Evolutionary conservation across 345 rosid genomes (phyloP).

Genomic region (Cardamine chenopodiifolia): DNA sequence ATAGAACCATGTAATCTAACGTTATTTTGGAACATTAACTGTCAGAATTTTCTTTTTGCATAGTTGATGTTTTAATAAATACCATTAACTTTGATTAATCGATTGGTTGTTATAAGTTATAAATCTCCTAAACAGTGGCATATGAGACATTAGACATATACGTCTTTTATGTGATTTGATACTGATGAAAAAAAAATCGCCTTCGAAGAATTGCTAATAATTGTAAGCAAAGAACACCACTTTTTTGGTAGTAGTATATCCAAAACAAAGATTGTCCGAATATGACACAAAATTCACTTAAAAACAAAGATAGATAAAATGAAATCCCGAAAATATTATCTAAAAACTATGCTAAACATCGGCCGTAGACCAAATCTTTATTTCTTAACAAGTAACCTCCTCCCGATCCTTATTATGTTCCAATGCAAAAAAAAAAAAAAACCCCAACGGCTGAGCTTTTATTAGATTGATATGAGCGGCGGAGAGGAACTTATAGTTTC

Average conservation of each 20-base stretch:
- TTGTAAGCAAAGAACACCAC: slow-evolving; percentile 10
- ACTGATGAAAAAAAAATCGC: not conserved
- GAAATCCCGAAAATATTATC: not conserved
- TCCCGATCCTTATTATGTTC: slow-evolving; percentile 13
- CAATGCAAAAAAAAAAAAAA: not conserved
- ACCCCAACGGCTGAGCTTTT: slow-evolving; percentile 17
- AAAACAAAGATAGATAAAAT: not conserved
- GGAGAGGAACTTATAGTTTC: slow-evolving; percentile 20
- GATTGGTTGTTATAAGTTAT: not conserved
- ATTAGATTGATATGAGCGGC: not conserved
- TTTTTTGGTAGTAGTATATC: slow-evolving; percentile 6
- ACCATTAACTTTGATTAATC: not conserved
- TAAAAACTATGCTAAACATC: slow-evolving; percentile 10
- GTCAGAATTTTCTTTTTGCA: not conserved
- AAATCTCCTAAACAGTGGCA: not conserved
- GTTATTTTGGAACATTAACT: slow-evolving; percentile 1
- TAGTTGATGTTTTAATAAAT: not conserved
- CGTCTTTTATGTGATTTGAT: not conserved
- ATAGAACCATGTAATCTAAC: slow-evolving; percentile 23
- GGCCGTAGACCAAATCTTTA: slow-evolving; percentile 8
- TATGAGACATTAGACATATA: not conserved
- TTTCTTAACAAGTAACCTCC: slow-evolving; percentile 18
- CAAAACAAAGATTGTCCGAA: slow-evolving; percentile 25
- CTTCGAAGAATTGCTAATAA: not conserved
- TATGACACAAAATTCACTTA: slow-evolving; percentile 8